Evolutionary conservation across 2,329 filamentous ascomycete species (phyloP).

Genomic region (Corinectria fuckeliana): DNA sequence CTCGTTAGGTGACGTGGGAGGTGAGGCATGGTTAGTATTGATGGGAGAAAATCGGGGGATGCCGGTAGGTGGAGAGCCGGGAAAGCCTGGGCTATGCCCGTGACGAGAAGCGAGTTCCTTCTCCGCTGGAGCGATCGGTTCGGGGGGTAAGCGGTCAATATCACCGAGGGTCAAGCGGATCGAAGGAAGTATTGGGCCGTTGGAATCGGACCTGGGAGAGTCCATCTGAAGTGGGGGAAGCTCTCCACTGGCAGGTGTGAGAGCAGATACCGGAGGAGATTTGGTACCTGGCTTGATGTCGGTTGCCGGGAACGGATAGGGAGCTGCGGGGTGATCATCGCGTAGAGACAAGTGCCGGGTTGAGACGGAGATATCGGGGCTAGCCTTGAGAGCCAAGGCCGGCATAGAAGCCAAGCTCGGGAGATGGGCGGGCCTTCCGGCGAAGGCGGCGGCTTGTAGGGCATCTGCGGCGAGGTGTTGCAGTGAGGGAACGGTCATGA

Average conservation of each 20-base stretch:
- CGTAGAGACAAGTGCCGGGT: conserved; percentile 44
- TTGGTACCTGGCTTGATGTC: conserved; percentile 27
- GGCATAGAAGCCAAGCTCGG: conserved; percentile 16
- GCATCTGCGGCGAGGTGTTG: conserved; percentile 44
- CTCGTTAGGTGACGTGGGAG: conserved; percentile 59
- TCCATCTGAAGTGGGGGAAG: conserved; percentile 48
- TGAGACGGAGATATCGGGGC: conserved; percentile 39
- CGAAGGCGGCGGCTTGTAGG: conserved; percentile 36
- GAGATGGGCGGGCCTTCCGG: conserved; percentile 15
- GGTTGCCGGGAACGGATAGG: background rate
- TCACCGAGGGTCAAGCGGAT: conserved; percentile 48
- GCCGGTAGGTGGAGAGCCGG: conserved; percentile 45
- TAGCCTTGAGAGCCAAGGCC: conserved; percentile 27
- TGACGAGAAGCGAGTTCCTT: conserved; percentile 39
- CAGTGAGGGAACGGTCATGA: conserved; percentile 35
- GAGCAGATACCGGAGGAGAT: conserved; percentile 31
- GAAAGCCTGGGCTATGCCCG: conserved; percentile 36
- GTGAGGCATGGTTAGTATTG: conserved; percentile 43
- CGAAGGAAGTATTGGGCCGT: conserved; percentile 47
- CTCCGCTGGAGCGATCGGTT: conserved; percentile 41
- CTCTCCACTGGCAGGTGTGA: conserved; percentile 38
- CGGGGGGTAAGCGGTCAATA: conserved; percentile 40
- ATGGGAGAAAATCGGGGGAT: conserved; percentile 43
- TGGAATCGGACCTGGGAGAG: conserved; percentile 44
- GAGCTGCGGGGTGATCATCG: conserved; percentile 37